phyloP scores from a whole-genome alignment of 495 filamentous ascomycete species.

The Podospora pseudoanserina region DNA sequence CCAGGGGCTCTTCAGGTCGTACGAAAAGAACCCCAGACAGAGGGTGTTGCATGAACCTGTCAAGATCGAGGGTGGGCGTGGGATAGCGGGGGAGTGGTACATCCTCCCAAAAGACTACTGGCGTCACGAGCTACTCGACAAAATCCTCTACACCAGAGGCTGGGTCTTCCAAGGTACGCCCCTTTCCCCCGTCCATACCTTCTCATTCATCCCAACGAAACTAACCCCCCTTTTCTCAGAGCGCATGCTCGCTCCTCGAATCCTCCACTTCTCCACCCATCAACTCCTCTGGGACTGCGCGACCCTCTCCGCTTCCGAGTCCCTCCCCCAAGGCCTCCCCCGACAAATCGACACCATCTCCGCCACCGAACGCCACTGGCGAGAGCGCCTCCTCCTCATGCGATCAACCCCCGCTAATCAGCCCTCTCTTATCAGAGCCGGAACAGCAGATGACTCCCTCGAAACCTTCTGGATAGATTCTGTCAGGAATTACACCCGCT shows the following conservation, averaged over 20 bases:
- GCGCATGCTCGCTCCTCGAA: slow-evolving; percentile 28
- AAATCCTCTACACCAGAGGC: slow-evolving; percentile 24
- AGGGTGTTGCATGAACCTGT: not conserved
- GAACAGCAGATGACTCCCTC: slow-evolving; percentile 15
- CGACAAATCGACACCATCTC: slow-evolving; percentile 8
- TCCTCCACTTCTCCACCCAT: slow-evolving; percentile 23
- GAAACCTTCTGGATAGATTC: slow-evolving; percentile 17
- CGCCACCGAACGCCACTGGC: slow-evolving; percentile 16
- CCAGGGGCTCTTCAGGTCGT: slow-evolving; percentile 15
- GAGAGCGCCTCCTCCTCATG: slow-evolving; percentile 15
- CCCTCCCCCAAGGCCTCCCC: slow-evolving; percentile 13
- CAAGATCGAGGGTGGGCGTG: not conserved
- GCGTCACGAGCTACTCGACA: slow-evolving; percentile 4
- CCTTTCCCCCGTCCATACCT: not conserved
- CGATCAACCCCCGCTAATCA: not conserved
- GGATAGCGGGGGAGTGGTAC: not conserved
- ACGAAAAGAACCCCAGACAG: not conserved
- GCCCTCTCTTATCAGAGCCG: not conserved
- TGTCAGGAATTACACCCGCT: slow-evolving; percentile 17
- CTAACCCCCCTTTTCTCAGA: slow-evolving; percentile 12
- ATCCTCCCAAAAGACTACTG: not conserved
- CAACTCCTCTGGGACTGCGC: slow-evolving; percentile 35
- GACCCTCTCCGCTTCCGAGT: slow-evolving; percentile 12
- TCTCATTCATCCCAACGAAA: not conserved
- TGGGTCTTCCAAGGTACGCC: slow-evolving; percentile 31